Conservation (phyloP, 2,329 filamentous ascomycete genomes). For the Arthrobotrys pseudoclavata region DNA sequence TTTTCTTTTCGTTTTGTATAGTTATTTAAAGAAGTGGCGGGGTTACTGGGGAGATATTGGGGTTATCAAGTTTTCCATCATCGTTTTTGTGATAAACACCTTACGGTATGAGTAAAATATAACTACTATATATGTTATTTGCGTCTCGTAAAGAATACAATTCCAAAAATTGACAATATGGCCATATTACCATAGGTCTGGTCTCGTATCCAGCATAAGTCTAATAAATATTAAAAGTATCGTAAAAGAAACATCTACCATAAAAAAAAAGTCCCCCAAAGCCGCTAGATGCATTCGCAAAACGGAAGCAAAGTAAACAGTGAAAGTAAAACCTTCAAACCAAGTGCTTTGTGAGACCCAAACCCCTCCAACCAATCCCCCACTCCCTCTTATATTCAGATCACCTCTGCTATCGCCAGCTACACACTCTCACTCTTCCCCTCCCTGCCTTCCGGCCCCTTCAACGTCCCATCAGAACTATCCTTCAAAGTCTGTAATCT, state of each 20-base stretch:
- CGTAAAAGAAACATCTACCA: not conserved
- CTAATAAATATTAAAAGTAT: constrained; percentile 5
- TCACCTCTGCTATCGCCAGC: no score
- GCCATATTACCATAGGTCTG: no score
- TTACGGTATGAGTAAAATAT: not conserved
- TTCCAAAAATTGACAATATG: no score
- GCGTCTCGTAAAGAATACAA: not conserved
- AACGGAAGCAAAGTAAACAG: not conserved
- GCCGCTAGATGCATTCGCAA: constrained; percentile 15
- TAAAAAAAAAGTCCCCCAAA: not conserved
- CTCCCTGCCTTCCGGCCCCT: constrained; percentile 3
- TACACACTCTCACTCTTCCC: constrained; percentile 23
- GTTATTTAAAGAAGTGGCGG: not conserved
- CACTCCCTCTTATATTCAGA: not conserved
- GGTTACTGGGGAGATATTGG: no score
- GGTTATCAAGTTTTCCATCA: no score
- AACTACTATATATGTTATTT: not conserved
- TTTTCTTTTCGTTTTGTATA: not conserved
- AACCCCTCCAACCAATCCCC: no score
- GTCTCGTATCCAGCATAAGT: no score
- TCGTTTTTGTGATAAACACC: not conserved
- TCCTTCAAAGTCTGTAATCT: constrained; percentile 48
- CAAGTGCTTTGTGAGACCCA: not conserved
- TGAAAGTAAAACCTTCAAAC: not conserved
- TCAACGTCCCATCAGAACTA: constrained; percentile 27